Conservation (phyloP, 257 asterid species). For the Nicotiana obtusifolia region DNA sequence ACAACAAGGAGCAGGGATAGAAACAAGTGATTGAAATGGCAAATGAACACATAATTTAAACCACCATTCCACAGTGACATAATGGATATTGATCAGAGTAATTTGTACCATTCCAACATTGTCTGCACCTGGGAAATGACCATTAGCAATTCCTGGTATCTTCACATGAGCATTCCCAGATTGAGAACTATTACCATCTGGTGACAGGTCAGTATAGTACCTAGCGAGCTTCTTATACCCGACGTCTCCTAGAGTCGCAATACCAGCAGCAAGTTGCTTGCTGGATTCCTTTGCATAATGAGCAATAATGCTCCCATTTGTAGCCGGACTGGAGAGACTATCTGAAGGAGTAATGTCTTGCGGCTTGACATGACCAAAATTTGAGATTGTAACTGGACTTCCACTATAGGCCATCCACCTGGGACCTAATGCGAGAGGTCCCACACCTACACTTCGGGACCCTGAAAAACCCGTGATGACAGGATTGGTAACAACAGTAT, state of each 20-base stretch:
- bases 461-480: conserved; percentile 46
- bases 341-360: conserved; percentile 55
- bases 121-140: conserved; percentile 44
- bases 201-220: conserved; percentile 65
- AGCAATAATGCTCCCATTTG: conserved; percentile 75
- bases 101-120: conserved; percentile 68
- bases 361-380: conserved; percentile 58
- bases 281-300: conserved; percentile 89
- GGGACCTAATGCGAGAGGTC: conserved; percentile 89
- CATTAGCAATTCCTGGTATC: conserved; percentile 43
- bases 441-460: conserved; percentile 53
- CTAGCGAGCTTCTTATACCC: conserved; percentile 73
- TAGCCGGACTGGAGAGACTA: conserved; percentile 42
- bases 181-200: conserved; percentile 52
- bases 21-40: not conserved
- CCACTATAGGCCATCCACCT: conserved; percentile 95
- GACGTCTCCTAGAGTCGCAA: conserved; percentile 72
- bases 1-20: conserved; percentile 3
- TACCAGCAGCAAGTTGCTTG: conserved; percentile 85
- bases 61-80: not conserved
- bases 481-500: conserved; percentile 69
- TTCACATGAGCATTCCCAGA: conserved; percentile 39
- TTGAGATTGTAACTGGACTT: conserved; percentile 50
- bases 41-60: not conserved
- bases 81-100: not conserved